Evolutionary conservation across 148 eudicot genomes (phyloP).

Genomic region (Camellia granthamiana): DNA sequence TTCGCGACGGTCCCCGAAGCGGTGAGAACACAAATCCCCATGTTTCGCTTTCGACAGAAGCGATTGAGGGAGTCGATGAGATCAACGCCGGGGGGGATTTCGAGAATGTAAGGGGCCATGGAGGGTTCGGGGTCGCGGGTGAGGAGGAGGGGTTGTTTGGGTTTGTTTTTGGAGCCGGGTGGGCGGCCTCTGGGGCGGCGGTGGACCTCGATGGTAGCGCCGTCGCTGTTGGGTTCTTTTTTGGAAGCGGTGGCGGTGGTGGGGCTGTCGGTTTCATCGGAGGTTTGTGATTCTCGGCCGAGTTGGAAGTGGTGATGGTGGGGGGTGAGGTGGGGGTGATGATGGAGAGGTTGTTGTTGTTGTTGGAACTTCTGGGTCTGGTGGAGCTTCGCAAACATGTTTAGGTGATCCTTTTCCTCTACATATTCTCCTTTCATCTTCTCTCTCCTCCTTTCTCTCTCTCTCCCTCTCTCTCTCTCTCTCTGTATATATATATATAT

Average conservation of each 20-base stretch:
- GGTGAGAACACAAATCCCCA: constrained; percentile 39
- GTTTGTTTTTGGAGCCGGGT: constrained; percentile 80
- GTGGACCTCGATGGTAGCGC: constrained; percentile 47
- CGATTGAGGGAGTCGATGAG: constrained; percentile 35
- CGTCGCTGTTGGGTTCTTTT: constrained; percentile 33
- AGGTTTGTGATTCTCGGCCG: constrained; percentile 13
- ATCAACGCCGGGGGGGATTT: constrained; percentile 36
- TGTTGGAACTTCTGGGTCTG: constrained; percentile 18
- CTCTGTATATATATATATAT: not conserved
- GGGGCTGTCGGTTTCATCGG: constrained; percentile 33
- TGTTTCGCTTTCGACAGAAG: constrained; percentile 42
- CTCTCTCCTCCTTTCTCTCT: not conserved
- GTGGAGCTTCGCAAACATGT: constrained; percentile 38
- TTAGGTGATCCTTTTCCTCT: constrained; percentile 26
- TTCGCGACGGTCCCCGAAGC: constrained; percentile 48
- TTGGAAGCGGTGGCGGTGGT: not conserved
- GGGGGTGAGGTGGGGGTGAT: constrained; percentile 17
- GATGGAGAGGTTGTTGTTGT: constrained; percentile 12
- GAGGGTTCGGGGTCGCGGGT: constrained; percentile 47
- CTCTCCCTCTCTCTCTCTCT: not conserved
- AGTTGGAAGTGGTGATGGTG: constrained; percentile 16
- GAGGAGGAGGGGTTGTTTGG: constrained; percentile 54
- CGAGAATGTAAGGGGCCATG: constrained; percentile 62
- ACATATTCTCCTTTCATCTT: constrained; percentile 45
- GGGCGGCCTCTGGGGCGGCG: constrained; percentile 89